These are phyloP conservation scores for Penicillium paxilli DNA, from an alignment of 495 filamentous ascomycete genomes.

Conservation along the genomic window DNA sequence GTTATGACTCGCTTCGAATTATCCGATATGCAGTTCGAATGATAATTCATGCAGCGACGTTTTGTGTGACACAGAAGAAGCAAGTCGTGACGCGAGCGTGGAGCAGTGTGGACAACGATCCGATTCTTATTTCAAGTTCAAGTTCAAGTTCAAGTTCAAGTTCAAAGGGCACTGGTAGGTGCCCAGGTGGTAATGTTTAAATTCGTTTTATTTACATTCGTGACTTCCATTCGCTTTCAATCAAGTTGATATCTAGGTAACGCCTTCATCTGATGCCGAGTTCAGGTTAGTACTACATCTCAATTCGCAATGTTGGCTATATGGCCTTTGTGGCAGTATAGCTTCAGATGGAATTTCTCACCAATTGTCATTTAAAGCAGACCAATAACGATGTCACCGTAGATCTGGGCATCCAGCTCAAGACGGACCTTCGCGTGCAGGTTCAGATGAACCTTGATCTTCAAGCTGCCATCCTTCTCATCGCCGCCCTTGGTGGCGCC, in stretches of 20 bases:
- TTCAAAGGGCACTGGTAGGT: too few relatives aligned
- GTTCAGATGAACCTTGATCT: slow-evolving; percentile 27
- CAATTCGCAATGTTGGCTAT: too few relatives aligned
- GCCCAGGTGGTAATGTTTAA: not conserved
- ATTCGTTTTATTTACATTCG: not conserved
- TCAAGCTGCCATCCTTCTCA: slow-evolving; percentile 17
- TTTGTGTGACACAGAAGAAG: not conserved
- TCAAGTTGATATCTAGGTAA: too few relatives aligned
- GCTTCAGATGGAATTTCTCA: not conserved
- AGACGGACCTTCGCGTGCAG: slow-evolving; percentile 25
- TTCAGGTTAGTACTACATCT: not conserved
- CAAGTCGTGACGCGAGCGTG: not conserved
- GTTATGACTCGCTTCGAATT: not conserved
- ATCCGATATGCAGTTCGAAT: not conserved
- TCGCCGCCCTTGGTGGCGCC: slow-evolving; percentile 10
- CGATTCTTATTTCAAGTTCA: not conserved
- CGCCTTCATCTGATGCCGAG: not conserved
- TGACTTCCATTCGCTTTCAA: not conserved
- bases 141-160: not conserved
- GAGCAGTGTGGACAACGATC: not conserved
- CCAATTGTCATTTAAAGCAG: slow-evolving; percentile 16
- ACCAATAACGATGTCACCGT: slow-evolving; percentile 25
- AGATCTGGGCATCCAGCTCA: slow-evolving; percentile 24
- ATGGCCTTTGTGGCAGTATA: too few relatives aligned
- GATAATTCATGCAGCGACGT: not conserved